Evolutionary conservation across 164 flowering plant genomes (phyloP).

Genomic region (Brasenia schreberi): DNA sequence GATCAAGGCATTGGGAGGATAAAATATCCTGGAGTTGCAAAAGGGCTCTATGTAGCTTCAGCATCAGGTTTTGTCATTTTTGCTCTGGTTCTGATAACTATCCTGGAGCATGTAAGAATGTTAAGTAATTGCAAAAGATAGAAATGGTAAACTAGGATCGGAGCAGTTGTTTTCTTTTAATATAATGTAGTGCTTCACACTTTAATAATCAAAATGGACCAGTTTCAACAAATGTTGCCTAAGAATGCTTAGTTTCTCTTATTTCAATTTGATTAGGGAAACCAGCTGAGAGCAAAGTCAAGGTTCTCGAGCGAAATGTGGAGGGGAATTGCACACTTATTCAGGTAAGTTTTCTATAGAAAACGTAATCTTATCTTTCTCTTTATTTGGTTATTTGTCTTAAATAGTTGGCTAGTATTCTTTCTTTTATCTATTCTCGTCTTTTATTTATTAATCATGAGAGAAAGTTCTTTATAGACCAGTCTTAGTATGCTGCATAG

Average conservation of each 20-base stretch:
- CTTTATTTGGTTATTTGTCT: too few species aligned
- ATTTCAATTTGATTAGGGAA: slow-evolving; percentile 34
- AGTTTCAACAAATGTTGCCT: too few species aligned
- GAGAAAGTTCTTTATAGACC: too few species aligned
- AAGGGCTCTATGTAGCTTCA: slow-evolving; percentile 83
- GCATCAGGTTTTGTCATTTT: slow-evolving; percentile 42
- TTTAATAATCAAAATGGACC: too few species aligned
- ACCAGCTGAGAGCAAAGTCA: slow-evolving; percentile 64
- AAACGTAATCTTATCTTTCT: too few species aligned
- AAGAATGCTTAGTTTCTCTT: not conserved
- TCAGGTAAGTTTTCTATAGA: slow-evolving; percentile 29
- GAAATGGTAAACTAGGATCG: too few species aligned
- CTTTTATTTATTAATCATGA: too few species aligned
- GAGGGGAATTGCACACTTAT: slow-evolving; percentile 37
- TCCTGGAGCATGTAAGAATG: not conserved
- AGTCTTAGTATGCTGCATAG: too few species aligned
- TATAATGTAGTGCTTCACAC: too few species aligned
- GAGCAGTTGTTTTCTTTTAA: too few species aligned
- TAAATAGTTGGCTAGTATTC: too few species aligned
- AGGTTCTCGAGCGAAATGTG: slow-evolving; percentile 50
- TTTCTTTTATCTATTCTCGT: too few species aligned
- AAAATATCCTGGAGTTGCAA: slow-evolving; percentile 80
- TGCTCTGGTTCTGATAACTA: not conserved
- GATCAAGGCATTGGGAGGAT: slow-evolving; percentile 69
- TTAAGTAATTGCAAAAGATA: not conserved